Base-by-base conservation (phyloP, 768 basidiomycete species). In the Sarcomyxa edulis region DNA sequence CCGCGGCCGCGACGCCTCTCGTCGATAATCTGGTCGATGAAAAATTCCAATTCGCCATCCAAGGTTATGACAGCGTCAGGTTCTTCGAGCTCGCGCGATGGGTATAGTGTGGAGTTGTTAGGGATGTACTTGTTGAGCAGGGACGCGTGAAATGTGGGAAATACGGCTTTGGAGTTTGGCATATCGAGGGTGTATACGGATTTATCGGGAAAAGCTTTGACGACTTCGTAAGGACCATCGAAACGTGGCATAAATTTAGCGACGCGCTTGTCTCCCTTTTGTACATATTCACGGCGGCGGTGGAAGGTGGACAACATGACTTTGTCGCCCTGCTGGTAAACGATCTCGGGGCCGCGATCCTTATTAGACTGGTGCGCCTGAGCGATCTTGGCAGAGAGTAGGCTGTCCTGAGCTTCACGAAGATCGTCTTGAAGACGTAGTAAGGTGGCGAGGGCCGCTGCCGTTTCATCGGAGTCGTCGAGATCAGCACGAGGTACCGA, bases 141-240 rank as follows among this genome's bases (percentile, higher is more conserved):
- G n/a, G 14, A 6, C 31, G 45, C 43, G 28, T 66, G 60, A 47
- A 62, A 65, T 0, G 46, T 53, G 0, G 52, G 54, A 37, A 51
- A 53, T 2, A 52, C 46, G 38, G 20, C 45, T 10, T 15, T 24
- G 1, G 33, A 56, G n/a, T 40, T 37, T 1, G 54, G 49, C 0
- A 55, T 12, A 1, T 49, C 46, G 0, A 54, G 44, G 0, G 48
- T 52, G 25, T 57, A 57, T 0, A 29, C 34, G 2, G 48, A 51
- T 0, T 39, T 37, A 2, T 36, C 21, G 0, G 38, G 50, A 7
- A 44, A 32, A 1, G 58, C 49, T 0, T 42, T 31, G 0, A 42
- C 18, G 12, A 67, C 33, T 35, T 23, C 2, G 11, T 14, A n/a
- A n/a, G n/a, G n/a, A n/a, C n/a, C n/a, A n/a, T n/a, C n/a, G n/a